These are phyloP conservation scores for Amniculicola lignicola DNA, from an alignment of 495 filamentous ascomycete genomes.

Conservation along the genomic window DNA sequence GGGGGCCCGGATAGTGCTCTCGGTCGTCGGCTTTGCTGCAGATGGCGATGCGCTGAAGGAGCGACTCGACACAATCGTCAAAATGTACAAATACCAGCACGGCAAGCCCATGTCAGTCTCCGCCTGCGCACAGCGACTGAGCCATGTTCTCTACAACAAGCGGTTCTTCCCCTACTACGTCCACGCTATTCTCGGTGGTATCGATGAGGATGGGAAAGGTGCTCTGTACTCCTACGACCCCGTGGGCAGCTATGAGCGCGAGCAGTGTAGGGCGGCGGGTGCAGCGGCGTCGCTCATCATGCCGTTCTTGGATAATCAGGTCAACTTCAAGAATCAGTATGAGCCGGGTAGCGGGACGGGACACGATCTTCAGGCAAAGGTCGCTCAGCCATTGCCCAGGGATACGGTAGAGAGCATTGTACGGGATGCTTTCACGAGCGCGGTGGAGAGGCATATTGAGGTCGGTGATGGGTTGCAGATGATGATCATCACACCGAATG, in stretches of 20 bases:
- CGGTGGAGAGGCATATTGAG: constrained; percentile 97
- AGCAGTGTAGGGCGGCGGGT: constrained; percentile 91
- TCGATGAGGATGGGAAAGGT: constrained; percentile 93
- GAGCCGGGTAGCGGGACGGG: constrained; percentile 82
- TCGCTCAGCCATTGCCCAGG: constrained; percentile 64
- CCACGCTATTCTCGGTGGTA: constrained; percentile 82
- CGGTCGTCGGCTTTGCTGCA: constrained; percentile 92
- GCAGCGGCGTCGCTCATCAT: constrained; percentile 97
- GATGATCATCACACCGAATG: constrained; percentile 82
- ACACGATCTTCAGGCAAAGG: constrained; percentile 67
- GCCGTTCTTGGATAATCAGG: constrained; percentile 98
- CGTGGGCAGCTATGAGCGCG: constrained; percentile 92
- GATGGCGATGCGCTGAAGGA: constrained; percentile 89
- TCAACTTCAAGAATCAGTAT: constrained; percentile 99
- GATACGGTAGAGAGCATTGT: constrained; percentile 79
- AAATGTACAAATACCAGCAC: constrained; percentile 95
- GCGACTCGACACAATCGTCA: constrained; percentile 83
- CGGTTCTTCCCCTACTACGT: constrained; percentile 99
- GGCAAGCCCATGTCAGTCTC: constrained; percentile 88
- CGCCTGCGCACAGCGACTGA: constrained; percentile 87
- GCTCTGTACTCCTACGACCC: constrained; percentile 97
- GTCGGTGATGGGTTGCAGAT: constrained; percentile 96
- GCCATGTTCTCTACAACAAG: constrained; percentile 92
- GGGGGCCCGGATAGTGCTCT: constrained; percentile 79
- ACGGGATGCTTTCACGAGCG: constrained; percentile 95